Conservation (phyloP, 2,329 filamentous ascomycete species). For the Colletotrichum salicis region DNA sequence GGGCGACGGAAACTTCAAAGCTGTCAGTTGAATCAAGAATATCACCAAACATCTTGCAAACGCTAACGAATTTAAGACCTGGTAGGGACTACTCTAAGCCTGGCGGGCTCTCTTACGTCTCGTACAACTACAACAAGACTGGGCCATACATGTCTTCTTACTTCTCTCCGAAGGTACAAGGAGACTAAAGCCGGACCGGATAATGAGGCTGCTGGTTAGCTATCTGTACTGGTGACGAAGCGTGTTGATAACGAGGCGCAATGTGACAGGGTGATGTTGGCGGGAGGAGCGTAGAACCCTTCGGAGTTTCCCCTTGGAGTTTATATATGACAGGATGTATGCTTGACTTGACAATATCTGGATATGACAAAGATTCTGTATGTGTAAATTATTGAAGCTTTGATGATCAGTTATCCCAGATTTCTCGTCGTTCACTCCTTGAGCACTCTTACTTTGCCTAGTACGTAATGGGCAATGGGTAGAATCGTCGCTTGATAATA, state of each 20-base stretch:
- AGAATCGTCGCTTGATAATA: no score
- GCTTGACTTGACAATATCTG: background rate
- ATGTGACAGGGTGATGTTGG: background rate
- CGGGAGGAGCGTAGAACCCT: background rate
- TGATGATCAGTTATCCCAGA: no score
- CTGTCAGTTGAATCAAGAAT: conserved; percentile 13
- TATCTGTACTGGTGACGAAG: background rate
- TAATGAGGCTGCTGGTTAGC: no score
- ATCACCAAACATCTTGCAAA: rapidly evolving
- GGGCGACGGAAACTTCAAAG: conserved; percentile 1
- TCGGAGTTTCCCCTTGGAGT: background rate
- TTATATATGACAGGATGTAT: background rate
- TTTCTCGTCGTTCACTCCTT: no score
- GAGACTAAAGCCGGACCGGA: background rate
- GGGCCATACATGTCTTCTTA: conserved; percentile 30
- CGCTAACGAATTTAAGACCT: background rate
- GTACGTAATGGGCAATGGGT: no score
- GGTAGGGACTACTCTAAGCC: conserved; percentile 21
- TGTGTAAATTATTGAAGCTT: no score
- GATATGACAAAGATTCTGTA: background rate
- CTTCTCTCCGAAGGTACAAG: conserved; percentile 17
- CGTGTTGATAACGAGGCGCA: background rate
- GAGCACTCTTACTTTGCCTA: no score
- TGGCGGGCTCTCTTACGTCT: conserved; percentile 19
- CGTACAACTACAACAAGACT: conserved; percentile 11